Conservation (phyloP, 2,329 filamentous ascomycete genomes). For the Epichloe bromicola region DNA sequence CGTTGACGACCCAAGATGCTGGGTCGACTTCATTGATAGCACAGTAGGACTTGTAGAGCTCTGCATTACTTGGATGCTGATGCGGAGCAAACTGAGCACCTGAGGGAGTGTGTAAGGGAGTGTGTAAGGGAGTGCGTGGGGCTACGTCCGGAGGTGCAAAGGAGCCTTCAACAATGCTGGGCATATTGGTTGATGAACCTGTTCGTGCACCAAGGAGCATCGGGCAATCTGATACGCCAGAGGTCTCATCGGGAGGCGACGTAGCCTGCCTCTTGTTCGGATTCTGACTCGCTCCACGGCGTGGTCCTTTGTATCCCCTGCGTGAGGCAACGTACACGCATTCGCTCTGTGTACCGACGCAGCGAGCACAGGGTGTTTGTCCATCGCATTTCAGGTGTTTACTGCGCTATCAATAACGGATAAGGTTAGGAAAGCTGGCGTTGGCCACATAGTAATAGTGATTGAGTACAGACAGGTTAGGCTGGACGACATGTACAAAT, state of each 20-base stretch:
- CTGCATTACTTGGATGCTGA: constrained; percentile 16
- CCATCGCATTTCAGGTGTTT: constrained; percentile 72
- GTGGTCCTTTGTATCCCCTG: constrained; percentile 56
- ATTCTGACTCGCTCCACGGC: constrained; percentile 26
- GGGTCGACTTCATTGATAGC: constrained; percentile 14
- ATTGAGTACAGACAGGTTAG: not conserved
- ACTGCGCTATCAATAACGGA: constrained; percentile 27
- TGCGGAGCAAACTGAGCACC: constrained; percentile 11
- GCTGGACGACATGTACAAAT: not conserved
- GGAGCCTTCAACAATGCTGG: not conserved
- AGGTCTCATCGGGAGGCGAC: constrained; percentile 18
- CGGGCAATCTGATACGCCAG: constrained; percentile 24
- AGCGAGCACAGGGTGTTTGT: constrained; percentile 55
- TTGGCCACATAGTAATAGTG: not conserved
- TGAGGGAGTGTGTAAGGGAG: not conserved
- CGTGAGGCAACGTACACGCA: constrained; percentile 65
- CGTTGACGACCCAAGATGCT: constrained; percentile 9
- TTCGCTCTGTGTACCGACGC: constrained; percentile 40
- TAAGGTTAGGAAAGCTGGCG: not conserved
- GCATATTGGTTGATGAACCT: constrained; percentile 5
- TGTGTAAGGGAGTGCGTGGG: constrained; percentile 5
- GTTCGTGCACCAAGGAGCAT: constrained; percentile 17
- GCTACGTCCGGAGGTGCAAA: constrained; percentile 5
- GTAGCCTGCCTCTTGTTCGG: constrained; percentile 38
- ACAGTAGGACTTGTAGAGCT: constrained; percentile 26